Base-by-base conservation (phyloP, 108 stramenopile genomes). In the Nitzschia putrida region DNA sequence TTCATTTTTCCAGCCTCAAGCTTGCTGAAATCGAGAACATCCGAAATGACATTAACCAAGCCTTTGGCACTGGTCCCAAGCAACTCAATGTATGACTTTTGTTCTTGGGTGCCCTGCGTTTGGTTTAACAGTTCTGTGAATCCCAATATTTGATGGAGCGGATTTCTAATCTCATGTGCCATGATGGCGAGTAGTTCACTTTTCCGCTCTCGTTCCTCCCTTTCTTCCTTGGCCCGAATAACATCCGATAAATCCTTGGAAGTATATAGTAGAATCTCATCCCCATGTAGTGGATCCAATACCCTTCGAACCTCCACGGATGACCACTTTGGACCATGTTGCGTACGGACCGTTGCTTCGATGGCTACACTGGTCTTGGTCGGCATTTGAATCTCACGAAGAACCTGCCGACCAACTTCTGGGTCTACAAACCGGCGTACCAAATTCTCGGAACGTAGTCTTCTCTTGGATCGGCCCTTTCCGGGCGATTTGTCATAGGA, bases 111-210 rank as follows among this genome's bases (percentile, higher is more conserved):
- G 12, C 80, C 52, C 18, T 49, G 38, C 1, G 79, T 85, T 23
- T 54, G 68, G 20, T 56, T 58, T 3, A 85, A 41, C 2, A 85
- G 83, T 43, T 88, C 86, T 23, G 73, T 60, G 41, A 85, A 84
- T 20, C 88, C 90, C 4, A 79, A 64, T 12, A 92, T 76, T 61
- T 83, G 85, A 67, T 88, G 81, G 61, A 92, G 51, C 16, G 90
- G 90, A 23, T 78, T 84, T 61, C 80, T 50, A 34, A 81, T 79
- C 57, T 84, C 83, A 42, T 84, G 83, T 10, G 78, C 78, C 83
- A 84, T 84, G 14, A 80, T 66, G 8, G 83, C 83, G 9, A 81
- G 55, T 18, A 76, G 69, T 57, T 68, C 67, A 11, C 56, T 49
- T 53, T 69, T 69, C 54, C 69, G 61, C 29, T 58, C 21, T 22